Evolutionary conservation across 495 filamentous ascomycete species (phyloP).

Genomic region (Penicillium goetzii): DNA sequence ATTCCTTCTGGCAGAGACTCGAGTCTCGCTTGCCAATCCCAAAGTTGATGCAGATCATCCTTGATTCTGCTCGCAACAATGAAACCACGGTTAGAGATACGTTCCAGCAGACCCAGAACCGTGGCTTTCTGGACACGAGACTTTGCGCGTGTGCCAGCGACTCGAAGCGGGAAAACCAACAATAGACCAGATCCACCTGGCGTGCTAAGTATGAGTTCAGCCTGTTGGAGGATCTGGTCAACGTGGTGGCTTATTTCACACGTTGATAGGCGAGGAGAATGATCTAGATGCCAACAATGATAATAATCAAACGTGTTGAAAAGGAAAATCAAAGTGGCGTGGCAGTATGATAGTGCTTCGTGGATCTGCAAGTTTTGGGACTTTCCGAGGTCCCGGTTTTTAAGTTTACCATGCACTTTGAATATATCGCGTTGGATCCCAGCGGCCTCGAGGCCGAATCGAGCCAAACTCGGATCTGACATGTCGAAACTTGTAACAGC

Average conservation of each 20-base stretch:
- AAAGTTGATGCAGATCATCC: neutral
- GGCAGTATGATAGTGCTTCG: neutral
- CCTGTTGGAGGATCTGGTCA: neutral
- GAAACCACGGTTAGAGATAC: neutral
- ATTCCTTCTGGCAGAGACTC: neutral
- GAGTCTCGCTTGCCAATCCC: neutral
- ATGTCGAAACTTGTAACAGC: neutral
- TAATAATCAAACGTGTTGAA: conserved; percentile 4
- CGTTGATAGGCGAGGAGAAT: neutral
- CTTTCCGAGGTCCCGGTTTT: neutral
- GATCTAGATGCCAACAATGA: neutral
- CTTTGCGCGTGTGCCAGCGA: neutral
- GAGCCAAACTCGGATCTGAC: neutral
- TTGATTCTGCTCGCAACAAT: neutral
- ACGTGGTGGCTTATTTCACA: neutral
- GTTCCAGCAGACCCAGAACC: neutral
- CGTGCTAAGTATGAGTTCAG: neutral
- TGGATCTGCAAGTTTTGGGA: neutral
- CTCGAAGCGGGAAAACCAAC: neutral
- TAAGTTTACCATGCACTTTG: neutral
- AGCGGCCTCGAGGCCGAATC: neutral
- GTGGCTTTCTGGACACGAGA: neutral
- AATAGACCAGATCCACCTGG: neutral
- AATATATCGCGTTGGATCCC: neutral
- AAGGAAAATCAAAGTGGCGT: neutral